These are phyloP conservation scores for Colletotrichum sp. DNA, from an alignment of 2,329 filamentous ascomycete species.

Conservation along the genomic window DNA sequence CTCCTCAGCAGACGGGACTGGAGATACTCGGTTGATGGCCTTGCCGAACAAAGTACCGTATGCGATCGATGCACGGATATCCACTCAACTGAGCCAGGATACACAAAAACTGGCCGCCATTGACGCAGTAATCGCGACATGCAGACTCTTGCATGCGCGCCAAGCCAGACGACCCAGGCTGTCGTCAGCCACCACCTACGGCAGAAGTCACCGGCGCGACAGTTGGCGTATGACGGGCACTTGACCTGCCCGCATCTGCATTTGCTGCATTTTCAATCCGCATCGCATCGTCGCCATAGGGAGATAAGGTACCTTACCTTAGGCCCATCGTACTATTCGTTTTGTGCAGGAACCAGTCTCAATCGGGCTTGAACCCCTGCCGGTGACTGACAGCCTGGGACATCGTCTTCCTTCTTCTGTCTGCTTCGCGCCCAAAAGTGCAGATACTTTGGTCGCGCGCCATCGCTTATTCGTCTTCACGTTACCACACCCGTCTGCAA, in stretches of 20 bases:
- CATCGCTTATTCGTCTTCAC: neutral
- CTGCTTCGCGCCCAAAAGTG: neutral
- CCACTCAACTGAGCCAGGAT: neutral
- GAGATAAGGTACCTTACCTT: slow-evolving; percentile 16
- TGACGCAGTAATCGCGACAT: neutral
- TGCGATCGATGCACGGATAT: neutral
- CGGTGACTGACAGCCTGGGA: neutral
- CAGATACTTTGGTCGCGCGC: neutral
- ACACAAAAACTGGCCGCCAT: neutral
- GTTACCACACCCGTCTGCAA: neutral
- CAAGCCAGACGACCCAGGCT: neutral
- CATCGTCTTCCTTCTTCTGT: neutral
- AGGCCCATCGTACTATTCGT: slow-evolving; percentile 12
- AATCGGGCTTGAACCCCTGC: slow-evolving; percentile 12
- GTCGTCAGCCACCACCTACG: slow-evolving; percentile 15
- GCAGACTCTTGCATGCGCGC: neutral
- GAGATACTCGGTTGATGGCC: neutral
- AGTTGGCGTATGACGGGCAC: neutral
- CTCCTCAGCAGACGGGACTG: neutral
- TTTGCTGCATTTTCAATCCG: neutral
- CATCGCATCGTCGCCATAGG: neutral
- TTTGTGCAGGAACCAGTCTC: slow-evolving; percentile 17
- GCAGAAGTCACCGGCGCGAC: neutral
- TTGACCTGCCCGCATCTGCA: neutral
- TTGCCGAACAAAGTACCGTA: neutral